Conservation (phyloP, 768 basidiomycete species). For the Lentinula aciculospora region DNA sequence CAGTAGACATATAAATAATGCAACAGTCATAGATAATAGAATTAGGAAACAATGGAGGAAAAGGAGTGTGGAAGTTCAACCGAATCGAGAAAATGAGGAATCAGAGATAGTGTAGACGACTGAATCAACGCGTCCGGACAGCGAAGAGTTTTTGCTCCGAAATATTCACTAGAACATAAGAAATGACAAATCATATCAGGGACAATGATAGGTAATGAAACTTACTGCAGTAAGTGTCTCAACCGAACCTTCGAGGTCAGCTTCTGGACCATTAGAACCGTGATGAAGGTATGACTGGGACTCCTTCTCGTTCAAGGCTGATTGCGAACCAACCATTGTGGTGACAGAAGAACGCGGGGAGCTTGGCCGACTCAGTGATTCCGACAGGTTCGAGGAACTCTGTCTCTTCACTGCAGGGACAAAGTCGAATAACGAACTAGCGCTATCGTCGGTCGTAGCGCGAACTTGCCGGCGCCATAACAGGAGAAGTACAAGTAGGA, state of each 20-base stretch:
- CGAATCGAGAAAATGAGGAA: background rate
- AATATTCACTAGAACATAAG: background rate
- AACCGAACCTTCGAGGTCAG: background rate
- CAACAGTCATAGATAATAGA: no score
- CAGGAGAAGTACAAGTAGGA: background rate
- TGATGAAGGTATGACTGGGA: background rate
- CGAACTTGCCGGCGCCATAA: slow-evolving; percentile 3
- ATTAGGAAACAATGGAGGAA: no score
- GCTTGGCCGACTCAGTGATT: background rate
- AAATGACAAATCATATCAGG: background rate
- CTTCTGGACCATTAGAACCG: background rate
- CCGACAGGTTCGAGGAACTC: background rate
- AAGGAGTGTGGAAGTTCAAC: no score
- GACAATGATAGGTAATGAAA: background rate
- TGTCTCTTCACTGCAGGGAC: background rate
- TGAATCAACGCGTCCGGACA: no score
- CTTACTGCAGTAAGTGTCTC: background rate
- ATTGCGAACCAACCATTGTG: background rate
- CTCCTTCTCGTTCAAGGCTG: background rate
- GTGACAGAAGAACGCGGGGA: background rate
- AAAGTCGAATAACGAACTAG: slow-evolving; percentile 6
- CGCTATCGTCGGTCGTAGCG: background rate
- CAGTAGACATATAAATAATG: no score
- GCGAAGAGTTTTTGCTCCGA: no score
- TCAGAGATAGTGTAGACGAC: no score